These are phyloP conservation scores for Astrephomene gubernaculifera DNA, from an alignment of 139 green algal species.

Conservation along the genomic window DNA sequence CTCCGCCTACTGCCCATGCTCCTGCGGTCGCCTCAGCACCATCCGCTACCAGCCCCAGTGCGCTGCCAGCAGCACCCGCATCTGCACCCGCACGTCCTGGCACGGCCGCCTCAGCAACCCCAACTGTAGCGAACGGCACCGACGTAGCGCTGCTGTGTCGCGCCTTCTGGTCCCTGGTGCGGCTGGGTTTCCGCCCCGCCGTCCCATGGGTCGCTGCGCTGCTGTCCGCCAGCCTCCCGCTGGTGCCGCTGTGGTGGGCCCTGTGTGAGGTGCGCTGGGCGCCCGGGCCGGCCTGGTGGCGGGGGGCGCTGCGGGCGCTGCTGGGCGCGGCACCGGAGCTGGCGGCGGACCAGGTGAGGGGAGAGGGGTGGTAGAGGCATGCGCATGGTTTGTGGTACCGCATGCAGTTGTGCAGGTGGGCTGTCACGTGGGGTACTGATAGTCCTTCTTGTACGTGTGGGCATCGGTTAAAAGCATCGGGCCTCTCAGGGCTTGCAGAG, in stretches of 20 bases:
- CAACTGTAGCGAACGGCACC: too few species aligned
- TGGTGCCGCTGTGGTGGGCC: slow-evolving; percentile 23
- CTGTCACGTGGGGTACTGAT: background rate
- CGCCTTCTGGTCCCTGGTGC: background rate
- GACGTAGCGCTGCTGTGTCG: background rate
- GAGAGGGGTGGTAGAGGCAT: background rate
- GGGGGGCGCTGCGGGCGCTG: background rate
- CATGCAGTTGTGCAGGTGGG: background rate
- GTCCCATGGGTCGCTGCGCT: background rate
- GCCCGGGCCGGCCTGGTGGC: background rate
- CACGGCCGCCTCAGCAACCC: background rate
- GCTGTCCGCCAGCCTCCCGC: background rate
- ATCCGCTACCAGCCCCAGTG: background rate
- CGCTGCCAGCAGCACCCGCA: background rate
- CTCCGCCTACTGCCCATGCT: too few species aligned
- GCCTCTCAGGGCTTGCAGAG: too few species aligned
- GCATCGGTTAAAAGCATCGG: too few species aligned
- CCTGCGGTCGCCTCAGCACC: too few species aligned
- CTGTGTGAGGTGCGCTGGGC: slow-evolving; percentile 18
- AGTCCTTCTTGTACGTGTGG: too few species aligned
- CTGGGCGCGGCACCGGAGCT: background rate
- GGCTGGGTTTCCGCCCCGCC: background rate
- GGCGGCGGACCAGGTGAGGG: background rate
- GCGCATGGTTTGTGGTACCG: background rate
- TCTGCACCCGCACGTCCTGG: background rate